A percentile compares a stretch with the other conserved stretches of the same genome.
Evolutionary conservation across 2,329 filamentous ascomycete genomes (phyloP).

Genomic region (Simplicillium aogashimaense): DNA sequence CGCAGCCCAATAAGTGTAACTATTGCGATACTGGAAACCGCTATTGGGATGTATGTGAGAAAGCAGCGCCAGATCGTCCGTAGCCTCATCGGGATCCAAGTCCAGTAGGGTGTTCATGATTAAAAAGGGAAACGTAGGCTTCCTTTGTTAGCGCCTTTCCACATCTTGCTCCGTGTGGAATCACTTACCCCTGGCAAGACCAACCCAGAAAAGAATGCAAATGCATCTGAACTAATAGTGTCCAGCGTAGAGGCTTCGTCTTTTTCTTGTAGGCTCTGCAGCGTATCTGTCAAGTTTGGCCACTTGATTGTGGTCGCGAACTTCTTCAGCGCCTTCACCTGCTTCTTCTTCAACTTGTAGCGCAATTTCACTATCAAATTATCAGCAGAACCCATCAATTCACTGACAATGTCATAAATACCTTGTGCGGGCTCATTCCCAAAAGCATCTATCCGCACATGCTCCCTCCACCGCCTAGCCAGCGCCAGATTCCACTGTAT

Average conservation of each 20-base stretch:
- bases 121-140: conserved; percentile 59
- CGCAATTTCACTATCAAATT: conserved; percentile 43
- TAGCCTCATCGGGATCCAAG: conserved; percentile 58
- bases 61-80: conserved; percentile 54
- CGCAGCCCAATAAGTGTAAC: conserved; percentile 69
- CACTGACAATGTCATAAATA: conserved; percentile 17
- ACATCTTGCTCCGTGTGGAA: not conserved
- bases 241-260: conserved; percentile 49
- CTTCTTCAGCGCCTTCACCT: conserved; percentile 57
- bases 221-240: conserved; percentile 56
- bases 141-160: not conserved
- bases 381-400: not conserved
- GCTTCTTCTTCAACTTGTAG: conserved; percentile 54
- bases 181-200: conserved; percentile 56
- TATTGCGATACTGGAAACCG: conserved; percentile 66
- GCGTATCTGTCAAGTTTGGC: conserved; percentile 59
- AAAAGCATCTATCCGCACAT: conserved; percentile 55
- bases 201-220: conserved; percentile 69
- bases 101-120: conserved; percentile 73
- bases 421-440: conserved; percentile 41
- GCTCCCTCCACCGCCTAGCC: conserved; percentile 63
- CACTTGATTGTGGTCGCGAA: conserved; percentile 69
- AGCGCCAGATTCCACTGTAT: conserved; percentile 66
- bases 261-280: conserved; percentile 50
- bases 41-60: conserved; percentile 59